Conservation (phyloP, 2,329 filamentous ascomycete genomes). For the Colletotrichum cereale region DNA sequence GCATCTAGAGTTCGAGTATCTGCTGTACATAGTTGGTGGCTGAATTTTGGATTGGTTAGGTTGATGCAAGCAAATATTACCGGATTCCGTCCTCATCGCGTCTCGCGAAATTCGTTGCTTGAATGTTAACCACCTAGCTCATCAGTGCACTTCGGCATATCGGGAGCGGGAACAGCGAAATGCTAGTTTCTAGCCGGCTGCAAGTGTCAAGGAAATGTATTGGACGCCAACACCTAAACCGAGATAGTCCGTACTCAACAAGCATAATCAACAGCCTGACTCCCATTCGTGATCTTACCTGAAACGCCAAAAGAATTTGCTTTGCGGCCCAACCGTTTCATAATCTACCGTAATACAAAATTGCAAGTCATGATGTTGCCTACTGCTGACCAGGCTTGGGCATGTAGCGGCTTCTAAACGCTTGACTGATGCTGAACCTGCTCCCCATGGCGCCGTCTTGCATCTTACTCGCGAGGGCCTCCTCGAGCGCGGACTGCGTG, state of each 20-base stretch:
- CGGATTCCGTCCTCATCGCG: not conserved
- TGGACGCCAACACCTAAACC: constrained; percentile 12
- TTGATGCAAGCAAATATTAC: not conserved
- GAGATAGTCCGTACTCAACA: not conserved
- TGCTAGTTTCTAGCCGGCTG: not conserved
- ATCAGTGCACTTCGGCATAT: not conserved
- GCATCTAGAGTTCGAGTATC: not conserved
- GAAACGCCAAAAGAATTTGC: constrained; percentile 39
- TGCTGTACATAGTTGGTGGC: constrained; percentile 7
- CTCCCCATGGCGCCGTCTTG: constrained; percentile 70
- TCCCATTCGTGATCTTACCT: constrained; percentile 35
- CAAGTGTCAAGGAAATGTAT: not conserved
- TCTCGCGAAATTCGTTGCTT: not conserved
- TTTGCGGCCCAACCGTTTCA: constrained; percentile 14
- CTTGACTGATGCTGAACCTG: constrained; percentile 78
- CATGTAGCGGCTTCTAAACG: constrained; percentile 72
- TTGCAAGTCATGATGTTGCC: constrained; percentile 13
- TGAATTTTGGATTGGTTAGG: not conserved
- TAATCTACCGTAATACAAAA: constrained; percentile 5
- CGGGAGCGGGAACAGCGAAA: not conserved
- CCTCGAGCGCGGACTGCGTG: constrained; percentile 83
- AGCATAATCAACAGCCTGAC: constrained; percentile 11
- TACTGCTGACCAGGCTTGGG: constrained; percentile 46
- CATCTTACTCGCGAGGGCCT: constrained; percentile 80
- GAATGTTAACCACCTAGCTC: not conserved